A percentile compares a stretch with the other conserved stretches of the same genome.
Evolutionary conservation across 2,329 filamentous ascomycete genomes (phyloP).

Genomic region (Emydomyces testavorans): DNA sequence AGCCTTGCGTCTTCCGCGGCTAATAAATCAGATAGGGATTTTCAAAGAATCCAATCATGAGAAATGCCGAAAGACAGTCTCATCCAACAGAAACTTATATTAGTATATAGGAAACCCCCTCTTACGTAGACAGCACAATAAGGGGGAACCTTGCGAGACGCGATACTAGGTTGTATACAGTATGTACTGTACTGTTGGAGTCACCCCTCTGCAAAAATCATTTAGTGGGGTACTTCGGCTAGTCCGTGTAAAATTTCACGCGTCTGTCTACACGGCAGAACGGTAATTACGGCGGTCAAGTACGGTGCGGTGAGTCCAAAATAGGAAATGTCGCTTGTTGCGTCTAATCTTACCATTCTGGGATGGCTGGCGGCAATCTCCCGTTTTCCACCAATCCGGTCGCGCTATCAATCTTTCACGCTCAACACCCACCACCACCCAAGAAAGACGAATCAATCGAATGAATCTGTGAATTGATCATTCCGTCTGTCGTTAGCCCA

Average conservation of each 20-base stretch:
- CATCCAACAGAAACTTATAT: too few species aligned
- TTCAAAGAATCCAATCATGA: too few species aligned
- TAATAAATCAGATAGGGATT: too few species aligned
- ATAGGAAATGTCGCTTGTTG: conserved; percentile 15
- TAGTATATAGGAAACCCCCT: too few species aligned
- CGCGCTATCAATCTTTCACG: background rate
- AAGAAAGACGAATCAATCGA: conserved; percentile 7
- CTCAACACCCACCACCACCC: conserved; percentile 11
- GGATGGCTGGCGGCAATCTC: conserved; percentile 16
- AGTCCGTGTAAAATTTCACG: background rate
- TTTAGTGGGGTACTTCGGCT: conserved; percentile 3
- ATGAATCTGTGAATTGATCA: background rate
- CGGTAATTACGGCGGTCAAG: background rate
- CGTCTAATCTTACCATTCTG: conserved; percentile 15
- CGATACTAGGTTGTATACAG: too few species aligned
- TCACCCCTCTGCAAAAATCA: background rate
- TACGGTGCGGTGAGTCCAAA: conserved; percentile 13
- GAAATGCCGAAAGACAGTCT: too few species aligned
- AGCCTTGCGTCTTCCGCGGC: too few species aligned
- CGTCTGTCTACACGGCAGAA: conserved; percentile 1
- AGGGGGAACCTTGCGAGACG: too few species aligned
- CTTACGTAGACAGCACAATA: too few species aligned
- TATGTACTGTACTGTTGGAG: too few species aligned
- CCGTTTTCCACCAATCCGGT: conserved; percentile 14
- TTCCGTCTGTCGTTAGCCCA: background rate